These are phyloP conservation scores for Obelidium mucronatum DNA, from an alignment of 192 early-diverging fungal genomes.

Conservation along the genomic window DNA sequence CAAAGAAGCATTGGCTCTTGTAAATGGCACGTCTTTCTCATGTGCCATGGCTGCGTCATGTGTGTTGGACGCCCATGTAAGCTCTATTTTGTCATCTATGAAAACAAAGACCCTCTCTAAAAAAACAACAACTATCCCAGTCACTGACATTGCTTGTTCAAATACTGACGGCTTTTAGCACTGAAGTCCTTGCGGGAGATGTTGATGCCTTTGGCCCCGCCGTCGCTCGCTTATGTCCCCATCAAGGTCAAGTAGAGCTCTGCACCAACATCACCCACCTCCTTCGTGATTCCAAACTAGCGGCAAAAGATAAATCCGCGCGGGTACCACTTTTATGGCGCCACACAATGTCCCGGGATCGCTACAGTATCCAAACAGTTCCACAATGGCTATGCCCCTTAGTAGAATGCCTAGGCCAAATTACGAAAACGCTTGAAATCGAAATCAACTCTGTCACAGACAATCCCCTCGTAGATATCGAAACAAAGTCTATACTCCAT, in stretches of 20 bases:
- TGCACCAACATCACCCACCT: conserved; percentile 11
- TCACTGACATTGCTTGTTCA: neutral
- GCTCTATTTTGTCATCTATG: neutral
- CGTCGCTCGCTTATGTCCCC: neutral
- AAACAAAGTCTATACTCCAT: neutral
- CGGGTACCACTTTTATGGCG: neutral
- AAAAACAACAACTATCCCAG: neutral
- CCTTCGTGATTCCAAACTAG: conserved; percentile 3
- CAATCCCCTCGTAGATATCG: conserved; percentile 9
- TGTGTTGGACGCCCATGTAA: conserved; percentile 15
- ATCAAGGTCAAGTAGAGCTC: conserved; percentile 21
- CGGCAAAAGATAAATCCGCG: neutral
- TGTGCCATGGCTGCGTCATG: neutral
- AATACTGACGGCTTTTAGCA: conserved; percentile 15
- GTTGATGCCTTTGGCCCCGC: conserved; percentile 20
- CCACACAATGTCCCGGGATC: neutral
- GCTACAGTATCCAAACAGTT: conserved; percentile 1
- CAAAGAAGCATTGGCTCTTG: too few relatives aligned
- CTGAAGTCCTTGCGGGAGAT: conserved; percentile 15
- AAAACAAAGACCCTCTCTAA: neutral
- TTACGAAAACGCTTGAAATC: neutral
- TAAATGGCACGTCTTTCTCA: conserved; percentile 16
- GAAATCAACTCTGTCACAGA: too few relatives aligned
- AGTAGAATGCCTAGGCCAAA: neutral
- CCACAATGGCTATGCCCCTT: conserved; percentile 16